A percentile compares a stretch with the other conserved stretches of the same genome.
Conservation (phyloP, 1,284 basidiomycete genomes). For the Puccinia hordei region DNA sequence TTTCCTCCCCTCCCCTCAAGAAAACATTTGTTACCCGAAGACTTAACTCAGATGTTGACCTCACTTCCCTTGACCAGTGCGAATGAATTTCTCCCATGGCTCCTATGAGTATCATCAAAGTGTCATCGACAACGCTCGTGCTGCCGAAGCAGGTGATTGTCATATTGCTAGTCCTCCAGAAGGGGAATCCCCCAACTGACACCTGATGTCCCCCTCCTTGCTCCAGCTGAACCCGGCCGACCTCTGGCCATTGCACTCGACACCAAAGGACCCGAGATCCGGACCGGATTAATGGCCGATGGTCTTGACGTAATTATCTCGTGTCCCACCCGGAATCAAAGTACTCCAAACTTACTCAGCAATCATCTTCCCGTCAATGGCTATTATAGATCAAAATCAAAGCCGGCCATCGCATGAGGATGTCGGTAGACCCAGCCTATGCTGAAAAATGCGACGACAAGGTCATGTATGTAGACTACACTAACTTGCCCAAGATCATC, state of each 20-base stretch:
- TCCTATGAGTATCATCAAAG: conserved; percentile 96
- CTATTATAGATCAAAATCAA: conserved; percentile 70
- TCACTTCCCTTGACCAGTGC: conserved; percentile 63
- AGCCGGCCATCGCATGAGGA: conserved; percentile 91
- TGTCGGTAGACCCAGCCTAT: conserved; percentile 83
- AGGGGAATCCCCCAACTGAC: conserved; percentile 32
- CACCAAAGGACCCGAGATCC: conserved; percentile 99
- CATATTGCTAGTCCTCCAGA: conserved; percentile 64
- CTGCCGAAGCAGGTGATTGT: conserved; percentile 71
- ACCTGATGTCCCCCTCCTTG: background rate
- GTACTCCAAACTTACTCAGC: conserved; percentile 6
- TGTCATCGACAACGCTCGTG: conserved; percentile 92
- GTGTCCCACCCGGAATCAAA: conserved; percentile 6
- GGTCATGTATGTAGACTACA: conserved; percentile 86
- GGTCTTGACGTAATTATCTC: conserved; percentile 73
- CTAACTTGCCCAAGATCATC: conserved; percentile 94
- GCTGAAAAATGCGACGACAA: conserved; percentile 78
- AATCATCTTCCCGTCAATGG: background rate
- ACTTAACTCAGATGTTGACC: background rate
- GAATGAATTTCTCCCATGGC: conserved; percentile 98
- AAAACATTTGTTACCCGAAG: background rate
- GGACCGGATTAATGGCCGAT: conserved; percentile 89
- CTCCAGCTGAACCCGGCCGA: conserved; percentile 65
- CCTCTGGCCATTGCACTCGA: conserved; percentile 97
- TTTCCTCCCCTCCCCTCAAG: conserved; percentile 58